These are phyloP conservation scores for Physcomitrium patens DNA, from an alignment of 225 moss, liverwort and hornwort species.

Conservation along the genomic window DNA sequence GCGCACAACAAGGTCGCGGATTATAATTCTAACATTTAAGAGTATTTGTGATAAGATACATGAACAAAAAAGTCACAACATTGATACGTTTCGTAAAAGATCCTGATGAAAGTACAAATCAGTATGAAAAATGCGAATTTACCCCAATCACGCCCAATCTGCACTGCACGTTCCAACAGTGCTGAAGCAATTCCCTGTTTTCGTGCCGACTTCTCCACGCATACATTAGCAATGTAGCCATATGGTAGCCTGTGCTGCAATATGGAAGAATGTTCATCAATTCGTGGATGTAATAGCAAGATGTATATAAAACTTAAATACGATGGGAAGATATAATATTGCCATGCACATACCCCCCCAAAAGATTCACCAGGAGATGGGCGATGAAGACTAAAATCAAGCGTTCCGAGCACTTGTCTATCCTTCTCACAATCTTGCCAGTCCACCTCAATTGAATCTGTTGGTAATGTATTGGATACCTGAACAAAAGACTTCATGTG, in stretches of 20 bases:
- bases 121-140: conserved; percentile 25
- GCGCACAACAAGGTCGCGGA: neutral
- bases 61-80: too few relatives aligned
- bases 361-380: conserved; percentile 74
- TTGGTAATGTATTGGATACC: conserved; percentile 40
- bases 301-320: conserved; percentile 4
- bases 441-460: conserved; percentile 25
- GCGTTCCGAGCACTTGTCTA: conserved; percentile 75
- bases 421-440: conserved; percentile 45
- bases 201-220: conserved; percentile 77
- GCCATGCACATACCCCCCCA: conserved; percentile 63
- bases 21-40: neutral
- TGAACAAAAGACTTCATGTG: conserved; percentile 26
- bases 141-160: conserved; percentile 75
- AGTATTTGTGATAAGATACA: too few relatives aligned
- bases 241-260: conserved; percentile 69
- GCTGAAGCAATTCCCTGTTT: conserved; percentile 76
- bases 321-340: neutral
- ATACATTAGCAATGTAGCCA: conserved; percentile 92
- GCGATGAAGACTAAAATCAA: conserved; percentile 83
- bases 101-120: neutral
- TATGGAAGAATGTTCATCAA: conserved; percentile 2
- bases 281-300: neutral
- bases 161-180: conserved; percentile 66
- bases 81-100: neutral